phyloP scores from a whole-genome alignment of 2,329 filamentous ascomycete species.

The Akanthomyces muscarius region DNA sequence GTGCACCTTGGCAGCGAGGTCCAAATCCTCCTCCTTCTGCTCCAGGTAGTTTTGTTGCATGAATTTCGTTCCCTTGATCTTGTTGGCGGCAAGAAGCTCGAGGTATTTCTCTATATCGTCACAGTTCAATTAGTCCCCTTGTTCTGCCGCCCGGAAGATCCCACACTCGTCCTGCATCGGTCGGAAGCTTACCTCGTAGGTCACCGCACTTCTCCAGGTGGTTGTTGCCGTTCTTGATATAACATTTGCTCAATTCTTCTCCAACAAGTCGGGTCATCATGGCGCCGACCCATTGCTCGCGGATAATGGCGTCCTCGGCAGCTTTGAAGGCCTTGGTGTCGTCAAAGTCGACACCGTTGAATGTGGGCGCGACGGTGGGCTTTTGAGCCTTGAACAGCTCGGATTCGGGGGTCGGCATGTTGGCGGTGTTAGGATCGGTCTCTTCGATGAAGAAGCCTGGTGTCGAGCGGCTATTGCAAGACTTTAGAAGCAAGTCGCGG shows the following conservation, averaged over 20 bases:
- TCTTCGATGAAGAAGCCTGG: neutral
- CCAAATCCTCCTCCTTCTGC: conserved; percentile 44
- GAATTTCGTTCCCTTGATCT: conserved; percentile 75
- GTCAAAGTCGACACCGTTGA: conserved; percentile 83
- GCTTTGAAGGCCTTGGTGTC: conserved; percentile 77
- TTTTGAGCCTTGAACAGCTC: conserved; percentile 78
- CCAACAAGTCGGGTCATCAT: conserved; percentile 84
- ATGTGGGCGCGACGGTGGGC: conserved; percentile 75
- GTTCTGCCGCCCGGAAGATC: neutral
- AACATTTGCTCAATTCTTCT: conserved; percentile 83
- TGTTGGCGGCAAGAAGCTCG: conserved; percentile 69
- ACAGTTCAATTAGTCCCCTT: conserved; percentile 15
- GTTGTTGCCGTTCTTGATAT: conserved; percentile 78
- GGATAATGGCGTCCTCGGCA: conserved; percentile 75
- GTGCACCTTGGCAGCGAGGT: conserved; percentile 37
- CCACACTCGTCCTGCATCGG: neutral
- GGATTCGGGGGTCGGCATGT: conserved; percentile 81
- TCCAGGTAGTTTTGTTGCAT: conserved; percentile 72
- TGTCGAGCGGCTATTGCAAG: conserved; percentile 11
- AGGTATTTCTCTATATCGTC: conserved; percentile 65
- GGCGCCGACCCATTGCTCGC: conserved; percentile 83
- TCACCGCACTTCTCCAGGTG: conserved; percentile 83
- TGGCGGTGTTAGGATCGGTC: neutral
- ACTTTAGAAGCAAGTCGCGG: neutral
- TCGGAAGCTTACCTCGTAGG: conserved; percentile 64